Conservation (phyloP, 2,329 filamentous ascomycete genomes). For the Pyrenophora seminiperda region DNA sequence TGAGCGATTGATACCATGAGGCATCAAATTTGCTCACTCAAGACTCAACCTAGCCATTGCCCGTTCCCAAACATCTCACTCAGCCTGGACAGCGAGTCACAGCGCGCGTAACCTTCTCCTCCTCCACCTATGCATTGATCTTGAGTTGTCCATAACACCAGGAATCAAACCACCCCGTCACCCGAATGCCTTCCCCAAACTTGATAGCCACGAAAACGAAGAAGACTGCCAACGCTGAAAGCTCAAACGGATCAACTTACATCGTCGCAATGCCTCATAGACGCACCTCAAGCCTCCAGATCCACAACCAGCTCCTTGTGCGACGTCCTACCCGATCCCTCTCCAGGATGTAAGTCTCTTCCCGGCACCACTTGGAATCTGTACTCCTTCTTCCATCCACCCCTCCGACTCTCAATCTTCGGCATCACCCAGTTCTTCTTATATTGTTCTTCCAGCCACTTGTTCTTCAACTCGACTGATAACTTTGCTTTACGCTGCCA, state of each 20-base stretch:
- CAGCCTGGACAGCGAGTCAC: too few species aligned
- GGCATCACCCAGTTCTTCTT: constrained; percentile 38
- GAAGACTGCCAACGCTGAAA: background rate
- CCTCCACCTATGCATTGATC: too few species aligned
- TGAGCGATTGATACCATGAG: too few species aligned
- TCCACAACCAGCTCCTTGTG: constrained; percentile 4
- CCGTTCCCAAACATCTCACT: too few species aligned
- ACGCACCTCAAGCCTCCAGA: background rate
- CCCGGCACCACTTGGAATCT: background rate
- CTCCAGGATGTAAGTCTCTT: constrained; percentile 10
- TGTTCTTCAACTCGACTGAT: constrained; percentile 10
- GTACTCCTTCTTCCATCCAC: constrained; percentile 4
- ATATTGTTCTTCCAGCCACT: constrained; percentile 23
- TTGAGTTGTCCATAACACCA: too few species aligned
- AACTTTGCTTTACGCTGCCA: constrained; percentile 25
- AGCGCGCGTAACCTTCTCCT: too few species aligned
- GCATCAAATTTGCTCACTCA: too few species aligned
- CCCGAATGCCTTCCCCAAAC: too few species aligned
- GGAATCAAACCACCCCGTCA: too few species aligned
- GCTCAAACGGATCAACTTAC: background rate
- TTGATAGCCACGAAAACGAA: too few species aligned
- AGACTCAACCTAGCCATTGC: too few species aligned
- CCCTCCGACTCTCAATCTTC: constrained; percentile 3
- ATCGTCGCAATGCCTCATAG: background rate
- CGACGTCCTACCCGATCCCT: constrained; percentile 14